These are phyloP conservation scores for Blastocystis sp. DNA, from an alignment of 352 stramenopile genomes.

Conservation along the genomic window DNA sequence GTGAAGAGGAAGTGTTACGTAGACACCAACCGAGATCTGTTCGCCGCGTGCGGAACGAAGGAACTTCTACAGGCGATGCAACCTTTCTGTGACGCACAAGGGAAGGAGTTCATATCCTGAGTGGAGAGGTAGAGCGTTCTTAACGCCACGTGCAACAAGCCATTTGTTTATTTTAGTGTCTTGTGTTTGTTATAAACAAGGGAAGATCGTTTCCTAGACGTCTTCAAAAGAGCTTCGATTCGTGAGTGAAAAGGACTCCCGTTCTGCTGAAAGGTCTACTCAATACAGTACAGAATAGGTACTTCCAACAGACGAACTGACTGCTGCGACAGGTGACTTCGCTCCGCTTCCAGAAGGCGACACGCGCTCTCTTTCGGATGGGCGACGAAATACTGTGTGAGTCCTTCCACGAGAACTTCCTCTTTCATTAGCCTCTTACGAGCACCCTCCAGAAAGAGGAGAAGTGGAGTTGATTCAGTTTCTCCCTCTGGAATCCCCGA, in stretches of 20 bases:
- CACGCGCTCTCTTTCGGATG: neutral
- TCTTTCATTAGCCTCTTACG: neutral
- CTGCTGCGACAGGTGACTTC: neutral
- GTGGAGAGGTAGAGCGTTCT: neutral
- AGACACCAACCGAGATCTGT: neutral
- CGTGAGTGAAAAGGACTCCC: too few species aligned
- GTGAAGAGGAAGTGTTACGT: neutral
- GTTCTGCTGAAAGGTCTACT: too few species aligned
- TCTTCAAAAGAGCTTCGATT: too few species aligned
- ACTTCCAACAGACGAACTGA: neutral
- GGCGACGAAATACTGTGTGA: neutral
- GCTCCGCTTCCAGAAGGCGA: neutral
- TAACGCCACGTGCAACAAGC: neutral
- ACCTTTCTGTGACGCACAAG: conserved; percentile 4
- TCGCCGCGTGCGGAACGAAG: neutral
- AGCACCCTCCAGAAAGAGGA: neutral
- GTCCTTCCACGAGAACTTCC: neutral
- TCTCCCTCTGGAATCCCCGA: neutral
- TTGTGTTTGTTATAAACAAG: too few species aligned
- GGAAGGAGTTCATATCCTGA: conserved; percentile 33
- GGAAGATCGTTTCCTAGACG: too few species aligned
- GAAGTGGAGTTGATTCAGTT: neutral
- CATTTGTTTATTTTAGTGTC: too few species aligned
- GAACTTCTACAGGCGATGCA: neutral
- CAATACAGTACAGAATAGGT: too few species aligned